Evolutionary conservation across 768 basidiomycete species (phyloP).

Genomic region (Amyloporia xantha): DNA sequence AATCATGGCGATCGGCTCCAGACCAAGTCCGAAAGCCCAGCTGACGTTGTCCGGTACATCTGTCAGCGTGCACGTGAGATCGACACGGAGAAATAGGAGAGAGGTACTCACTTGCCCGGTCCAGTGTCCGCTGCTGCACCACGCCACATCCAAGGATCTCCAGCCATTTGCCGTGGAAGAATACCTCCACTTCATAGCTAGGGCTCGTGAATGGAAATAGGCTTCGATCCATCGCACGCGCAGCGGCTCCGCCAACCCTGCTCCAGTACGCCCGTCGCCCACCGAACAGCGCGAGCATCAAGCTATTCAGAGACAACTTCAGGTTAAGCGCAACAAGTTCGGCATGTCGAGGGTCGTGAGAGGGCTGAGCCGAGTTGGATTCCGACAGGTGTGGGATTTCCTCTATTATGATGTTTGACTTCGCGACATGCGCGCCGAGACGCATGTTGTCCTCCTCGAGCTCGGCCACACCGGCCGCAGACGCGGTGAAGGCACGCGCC

Average conservation of each 20-base stretch:
- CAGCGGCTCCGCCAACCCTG: conserved; percentile 63
- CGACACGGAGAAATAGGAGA: neutral
- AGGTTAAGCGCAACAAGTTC: conserved; percentile 76
- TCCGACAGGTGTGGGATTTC: conserved; percentile 71
- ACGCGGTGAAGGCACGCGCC: conserved; percentile 68
- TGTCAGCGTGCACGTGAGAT: conserved; percentile 21
- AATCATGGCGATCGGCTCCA: conserved; percentile 97
- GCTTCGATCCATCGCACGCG: conserved; percentile 96
- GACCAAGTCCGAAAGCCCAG: conserved; percentile 97
- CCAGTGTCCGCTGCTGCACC: conserved; percentile 80
- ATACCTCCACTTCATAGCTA: conserved; percentile 96
- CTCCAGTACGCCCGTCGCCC: conserved; percentile 41
- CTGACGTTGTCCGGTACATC: conserved; percentile 81
- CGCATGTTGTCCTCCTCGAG: conserved; percentile 67
- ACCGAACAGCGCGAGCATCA: conserved; percentile 81
- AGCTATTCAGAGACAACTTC: conserved; percentile 82
- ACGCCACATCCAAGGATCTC: conserved; percentile 95
- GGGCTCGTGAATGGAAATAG: conserved; percentile 98
- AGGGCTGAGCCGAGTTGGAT: conserved; percentile 74
- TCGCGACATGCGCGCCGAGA: conserved; percentile 53
- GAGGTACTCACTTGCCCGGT: conserved; percentile 67
- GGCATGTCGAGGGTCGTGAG: conserved; percentile 69
- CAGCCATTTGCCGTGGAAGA: conserved; percentile 94
- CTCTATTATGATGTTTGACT: conserved; percentile 78
- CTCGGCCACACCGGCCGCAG: conserved; percentile 49